These are phyloP conservation scores for Priceomyces carsonii DNA, from an alignment of 805 yeast genomes.

Conservation along the genomic window DNA sequence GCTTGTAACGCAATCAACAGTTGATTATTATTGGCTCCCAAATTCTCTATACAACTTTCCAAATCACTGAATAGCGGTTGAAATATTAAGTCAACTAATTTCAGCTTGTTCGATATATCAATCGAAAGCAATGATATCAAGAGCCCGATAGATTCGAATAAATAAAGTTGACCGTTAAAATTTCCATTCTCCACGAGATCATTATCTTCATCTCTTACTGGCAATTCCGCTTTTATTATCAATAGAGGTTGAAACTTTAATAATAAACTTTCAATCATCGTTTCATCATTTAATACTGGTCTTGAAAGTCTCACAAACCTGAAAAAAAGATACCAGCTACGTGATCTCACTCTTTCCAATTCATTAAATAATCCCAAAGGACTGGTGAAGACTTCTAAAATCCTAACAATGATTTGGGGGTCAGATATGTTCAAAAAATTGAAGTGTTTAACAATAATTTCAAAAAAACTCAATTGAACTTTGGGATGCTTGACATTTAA, in stretches of 20 bases:
- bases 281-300: constrained; percentile 50
- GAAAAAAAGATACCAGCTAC: constrained; percentile 89
- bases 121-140: constrained; percentile 53
- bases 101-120: constrained; percentile 31
- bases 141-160: constrained; percentile 86
- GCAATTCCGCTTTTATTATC: constrained; percentile 58
- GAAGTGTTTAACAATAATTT: constrained; percentile 78
- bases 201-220: constrained; percentile 57
- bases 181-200: constrained; percentile 48
- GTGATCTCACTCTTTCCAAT: constrained; percentile 69
- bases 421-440: constrained; percentile 50
- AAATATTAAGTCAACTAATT: constrained; percentile 62
- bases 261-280: constrained; percentile 55
- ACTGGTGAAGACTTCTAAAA: constrained; percentile 77
- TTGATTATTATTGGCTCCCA: constrained; percentile 23
- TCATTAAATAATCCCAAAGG: constrained; percentile 79
- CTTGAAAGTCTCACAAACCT: constrained; percentile 78
- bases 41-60: constrained; percentile 55
- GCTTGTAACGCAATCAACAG: constrained; percentile 62
- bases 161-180: constrained; percentile 76
- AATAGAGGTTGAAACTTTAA: constrained; percentile 63
- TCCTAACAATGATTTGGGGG: constrained; percentile 55
- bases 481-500: constrained; percentile 67
- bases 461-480: constrained; percentile 80
- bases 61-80: constrained; percentile 74